These are phyloP conservation scores for Fusarium nodosum DNA, from an alignment of 2,329 filamentous ascomycete species.

Conservation along the genomic window DNA sequence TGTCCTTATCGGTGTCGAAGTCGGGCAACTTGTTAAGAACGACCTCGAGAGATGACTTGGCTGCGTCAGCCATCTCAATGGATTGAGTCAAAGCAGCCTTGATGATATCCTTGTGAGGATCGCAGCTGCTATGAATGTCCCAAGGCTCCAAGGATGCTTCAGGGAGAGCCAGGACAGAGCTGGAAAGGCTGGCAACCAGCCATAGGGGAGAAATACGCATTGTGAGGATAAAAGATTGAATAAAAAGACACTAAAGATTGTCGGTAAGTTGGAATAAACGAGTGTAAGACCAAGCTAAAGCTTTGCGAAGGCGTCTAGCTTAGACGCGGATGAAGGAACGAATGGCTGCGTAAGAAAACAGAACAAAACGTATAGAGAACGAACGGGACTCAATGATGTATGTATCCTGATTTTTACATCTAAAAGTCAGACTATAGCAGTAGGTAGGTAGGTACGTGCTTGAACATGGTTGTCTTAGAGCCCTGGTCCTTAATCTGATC, in stretches of 20 bases:
- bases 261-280: background rate
- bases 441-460: background rate
- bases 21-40: constrained; percentile 4
- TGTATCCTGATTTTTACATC: constrained; percentile 1
- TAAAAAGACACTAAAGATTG: constrained; percentile 7
- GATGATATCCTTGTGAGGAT: constrained; percentile 8
- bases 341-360: background rate
- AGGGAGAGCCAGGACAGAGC: constrained; percentile 4
- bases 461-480: background rate
- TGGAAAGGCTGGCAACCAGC: background rate
- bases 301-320: background rate
- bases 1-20: background rate
- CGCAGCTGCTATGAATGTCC: constrained; percentile 17
- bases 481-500: constrained; percentile 3
- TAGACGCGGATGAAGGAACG: constrained; percentile 6
- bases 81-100: constrained; percentile 15
- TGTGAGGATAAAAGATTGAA: background rate
- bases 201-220: constrained; percentile 15
- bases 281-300: background rate
- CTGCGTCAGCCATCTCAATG: constrained; percentile 19
- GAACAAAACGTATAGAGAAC: background rate
- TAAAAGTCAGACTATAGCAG: background rate
- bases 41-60: constrained; percentile 3
- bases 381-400: background rate
- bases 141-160: constrained; percentile 11